Evolutionary conservation across 2,329 filamentous ascomycete genomes (phyloP).

Genomic region (Biscogniauxia marginata): DNA sequence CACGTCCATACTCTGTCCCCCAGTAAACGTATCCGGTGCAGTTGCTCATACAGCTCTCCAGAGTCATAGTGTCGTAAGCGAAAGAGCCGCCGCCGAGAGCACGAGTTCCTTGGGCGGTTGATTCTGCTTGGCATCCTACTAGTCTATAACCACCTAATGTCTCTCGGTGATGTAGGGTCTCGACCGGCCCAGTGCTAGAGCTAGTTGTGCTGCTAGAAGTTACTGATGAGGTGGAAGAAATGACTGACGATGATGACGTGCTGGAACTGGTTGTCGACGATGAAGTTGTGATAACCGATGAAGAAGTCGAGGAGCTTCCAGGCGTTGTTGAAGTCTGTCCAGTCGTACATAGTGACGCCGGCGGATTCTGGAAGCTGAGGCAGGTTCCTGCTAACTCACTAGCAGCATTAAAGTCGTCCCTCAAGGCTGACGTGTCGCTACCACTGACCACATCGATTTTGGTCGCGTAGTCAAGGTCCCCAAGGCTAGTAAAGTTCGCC

Average conservation of each 20-base stretch:
- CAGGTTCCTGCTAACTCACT: slow-evolving; percentile 46
- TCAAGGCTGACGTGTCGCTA: slow-evolving; percentile 31
- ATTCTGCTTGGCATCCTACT: slow-evolving; percentile 51
- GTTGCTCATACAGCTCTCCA: slow-evolving; percentile 46
- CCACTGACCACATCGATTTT: slow-evolving; percentile 46
- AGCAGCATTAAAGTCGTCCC: slow-evolving; percentile 50
- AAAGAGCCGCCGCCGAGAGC: slow-evolving; percentile 42
- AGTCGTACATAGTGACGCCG: slow-evolving; percentile 27
- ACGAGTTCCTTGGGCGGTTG: slow-evolving; percentile 35
- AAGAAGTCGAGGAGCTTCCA: slow-evolving; percentile 12
- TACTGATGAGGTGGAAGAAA: slow-evolving; percentile 4
- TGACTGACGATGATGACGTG: not conserved
- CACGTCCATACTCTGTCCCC: slow-evolving; percentile 51
- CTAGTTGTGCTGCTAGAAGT: slow-evolving; percentile 27
- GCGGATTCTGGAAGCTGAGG: slow-evolving; percentile 37
- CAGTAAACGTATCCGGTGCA: slow-evolving; percentile 48
- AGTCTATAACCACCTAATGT: slow-evolving; percentile 44
- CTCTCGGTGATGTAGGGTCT: slow-evolving; percentile 37
- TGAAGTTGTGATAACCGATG: slow-evolving; percentile 9
- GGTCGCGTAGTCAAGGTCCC: slow-evolving; percentile 44
- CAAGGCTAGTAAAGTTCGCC: slow-evolving; percentile 42
- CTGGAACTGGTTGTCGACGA: slow-evolving; percentile 3
- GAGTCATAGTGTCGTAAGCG: slow-evolving; percentile 49
- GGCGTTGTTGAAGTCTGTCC: slow-evolving; percentile 18
- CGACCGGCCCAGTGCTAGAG: slow-evolving; percentile 28